phyloP scores from a whole-genome alignment of 2,329 filamentous ascomycete genomes.

The Annulohypoxylon truncatum region DNA sequence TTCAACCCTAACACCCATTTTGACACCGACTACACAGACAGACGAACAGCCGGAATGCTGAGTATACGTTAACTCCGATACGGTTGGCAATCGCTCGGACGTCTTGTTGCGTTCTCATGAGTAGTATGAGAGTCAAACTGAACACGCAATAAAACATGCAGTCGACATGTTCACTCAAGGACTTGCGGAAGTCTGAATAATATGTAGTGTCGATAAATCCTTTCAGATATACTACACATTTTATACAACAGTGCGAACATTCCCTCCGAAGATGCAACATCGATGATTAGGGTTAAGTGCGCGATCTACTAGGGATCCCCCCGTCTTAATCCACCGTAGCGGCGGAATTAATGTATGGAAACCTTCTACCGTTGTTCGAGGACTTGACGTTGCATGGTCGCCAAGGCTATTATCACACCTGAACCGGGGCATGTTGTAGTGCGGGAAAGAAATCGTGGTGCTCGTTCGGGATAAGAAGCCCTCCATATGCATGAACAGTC shows the following conservation, averaged over 20 bases:
- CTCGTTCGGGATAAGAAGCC: too few relatives aligned
- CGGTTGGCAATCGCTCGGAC: neutral
- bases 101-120: neutral
- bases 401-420: neutral
- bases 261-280: neutral
- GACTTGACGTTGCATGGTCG: neutral
- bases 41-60: too few relatives aligned
- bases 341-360: neutral
- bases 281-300: neutral
- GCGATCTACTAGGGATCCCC: neutral
- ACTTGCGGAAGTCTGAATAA: too few relatives aligned
- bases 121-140: neutral
- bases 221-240: too few relatives aligned
- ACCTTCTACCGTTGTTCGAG: neutral
- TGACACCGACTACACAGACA: too few relatives aligned
- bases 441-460: too few relatives aligned
- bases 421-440: too few relatives aligned
- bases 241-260: neutral
- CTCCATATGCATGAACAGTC: too few relatives aligned
- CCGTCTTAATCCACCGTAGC: neutral
- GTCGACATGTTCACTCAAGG: neutral
- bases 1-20: too few relatives aligned
- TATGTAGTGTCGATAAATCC: too few relatives aligned
- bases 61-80: too few relatives aligned
- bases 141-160: neutral